A percentile compares a stretch with the other conserved stretches of the same genome.
phyloP scores from a whole-genome alignment of 495 filamentous ascomycete species.

The Pyrenula aspistea region DNA sequence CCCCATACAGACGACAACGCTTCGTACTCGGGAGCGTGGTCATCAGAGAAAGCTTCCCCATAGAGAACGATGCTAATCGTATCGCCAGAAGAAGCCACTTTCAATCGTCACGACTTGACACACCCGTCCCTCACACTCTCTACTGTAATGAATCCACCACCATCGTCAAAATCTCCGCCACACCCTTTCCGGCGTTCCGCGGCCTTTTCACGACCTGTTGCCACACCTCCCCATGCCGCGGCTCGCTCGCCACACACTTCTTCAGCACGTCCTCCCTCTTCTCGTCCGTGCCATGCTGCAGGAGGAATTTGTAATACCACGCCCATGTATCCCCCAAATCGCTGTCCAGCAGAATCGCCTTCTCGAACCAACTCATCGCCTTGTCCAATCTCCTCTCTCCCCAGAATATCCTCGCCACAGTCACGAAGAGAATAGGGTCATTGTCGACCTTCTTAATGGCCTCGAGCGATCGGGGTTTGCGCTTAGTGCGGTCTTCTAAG shows the following conservation, averaged over 20 bases:
- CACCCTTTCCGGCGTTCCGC: constrained; percentile 54
- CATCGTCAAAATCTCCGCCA: constrained; percentile 72
- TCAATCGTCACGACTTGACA: too few relatives aligned
- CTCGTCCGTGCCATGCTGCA: constrained; percentile 84
- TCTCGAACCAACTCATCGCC: constrained; percentile 92
- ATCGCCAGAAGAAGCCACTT: too few relatives aligned
- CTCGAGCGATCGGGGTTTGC: constrained; percentile 79
- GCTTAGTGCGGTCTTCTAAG: constrained; percentile 80
- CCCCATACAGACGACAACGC: too few relatives aligned
- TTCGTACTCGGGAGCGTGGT: too few relatives aligned
- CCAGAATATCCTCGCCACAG: constrained; percentile 67
- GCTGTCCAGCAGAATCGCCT: constrained; percentile 74
- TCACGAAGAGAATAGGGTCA: constrained; percentile 73
- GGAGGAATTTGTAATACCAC: constrained; percentile 91
- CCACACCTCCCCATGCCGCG: constrained; percentile 89
- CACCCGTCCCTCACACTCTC: too few relatives aligned
- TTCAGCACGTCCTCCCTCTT: constrained; percentile 69
- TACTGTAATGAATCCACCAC: constrained; percentile 38
- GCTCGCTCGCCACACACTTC: constrained; percentile 67
- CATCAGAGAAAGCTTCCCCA: too few relatives aligned
- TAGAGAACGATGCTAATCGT: too few relatives aligned
- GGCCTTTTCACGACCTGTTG: constrained; percentile 77
- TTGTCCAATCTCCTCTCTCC: constrained; percentile 74
- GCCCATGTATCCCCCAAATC: constrained; percentile 93
- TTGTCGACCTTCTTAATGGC: constrained; percentile 95